Evolutionary conservation across 371 early-diverging fungal genomes (phyloP), one percentile per base, ranked within the genome.

Genomic region (Actinomucor elegans): DNA sequence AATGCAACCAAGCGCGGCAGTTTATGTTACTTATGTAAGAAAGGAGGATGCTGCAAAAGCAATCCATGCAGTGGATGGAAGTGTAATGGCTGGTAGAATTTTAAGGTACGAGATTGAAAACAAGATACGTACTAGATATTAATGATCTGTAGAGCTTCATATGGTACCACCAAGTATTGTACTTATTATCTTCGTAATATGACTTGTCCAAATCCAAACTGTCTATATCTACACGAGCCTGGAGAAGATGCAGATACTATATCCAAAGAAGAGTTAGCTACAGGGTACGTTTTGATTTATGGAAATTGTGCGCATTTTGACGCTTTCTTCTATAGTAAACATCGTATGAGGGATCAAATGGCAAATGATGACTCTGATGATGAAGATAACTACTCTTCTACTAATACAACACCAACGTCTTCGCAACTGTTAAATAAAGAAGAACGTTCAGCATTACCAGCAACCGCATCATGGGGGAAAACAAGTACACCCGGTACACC

Each of bases 81-180:
- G 87, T 56, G 70, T 86, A n/a, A 90, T 84, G 61, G 97, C 94
- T 49, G 94, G 93, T 21, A 77, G 88, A 60, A 81, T 93, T 24
- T 70, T 96, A 37, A 82, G 84, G 87, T 84, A 64, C 40, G 15
- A 20, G 12, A 32, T 47, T 17, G n/a, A n/a, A 31, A 36, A 29
- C n/a, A n/a, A 9, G 18, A 8, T 20, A 35, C 6, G 52, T 6
- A 5, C 5, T 10, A 37, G 31, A 20, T 17, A 44, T 15, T 32
- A 4, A 37, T 33, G 38, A 28, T 27, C 21, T 38, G 15, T 38
- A 4, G 5, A 11, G 49, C 48, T 14, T 91, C 95, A 0, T 93
- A 91, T 77, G 99, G 99, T 23, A 96, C 97, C 14, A 98, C 97
- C 31, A 96, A 97, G 69, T 98, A 98, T 68, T 98, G 99, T 68